A percentile compares a stretch with the other conserved stretches of the same genome.
These are phyloP conservation scores for Sphaerostilbella broomeana DNA, from an alignment of 2,329 filamentous ascomycete genomes.

Conservation along the genomic window DNA sequence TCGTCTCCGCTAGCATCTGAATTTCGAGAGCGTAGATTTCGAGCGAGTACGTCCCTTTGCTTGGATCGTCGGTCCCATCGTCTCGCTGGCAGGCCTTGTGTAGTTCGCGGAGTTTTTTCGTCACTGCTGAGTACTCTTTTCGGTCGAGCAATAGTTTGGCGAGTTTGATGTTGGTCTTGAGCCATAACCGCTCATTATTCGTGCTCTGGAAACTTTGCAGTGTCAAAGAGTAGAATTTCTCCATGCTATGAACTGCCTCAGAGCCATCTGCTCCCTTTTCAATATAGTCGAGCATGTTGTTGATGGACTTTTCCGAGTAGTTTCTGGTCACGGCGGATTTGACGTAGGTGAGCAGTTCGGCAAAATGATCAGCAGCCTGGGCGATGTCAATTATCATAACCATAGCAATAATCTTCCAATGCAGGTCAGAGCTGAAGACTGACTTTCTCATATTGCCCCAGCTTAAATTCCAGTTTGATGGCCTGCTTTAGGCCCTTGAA, in stretches of 20 bases:
- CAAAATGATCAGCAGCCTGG: conserved; percentile 86
- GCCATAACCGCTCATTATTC: conserved; percentile 93
- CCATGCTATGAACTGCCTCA: conserved; percentile 72
- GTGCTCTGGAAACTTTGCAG: conserved; percentile 93
- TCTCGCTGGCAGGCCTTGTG: conserved; percentile 82
- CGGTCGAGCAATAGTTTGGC: conserved; percentile 85
- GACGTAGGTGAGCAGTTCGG: conserved; percentile 92
- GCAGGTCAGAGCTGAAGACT: neutral
- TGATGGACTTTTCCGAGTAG: conserved; percentile 98
- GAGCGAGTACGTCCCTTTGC: conserved; percentile 91
- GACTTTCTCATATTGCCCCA: conserved; percentile 81
- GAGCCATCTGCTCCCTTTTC: conserved; percentile 75
- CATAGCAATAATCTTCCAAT: conserved; percentile 6
- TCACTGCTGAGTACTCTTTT: conserved; percentile 75
- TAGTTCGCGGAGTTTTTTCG: conserved; percentile 78
- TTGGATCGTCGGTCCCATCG: conserved; percentile 84
- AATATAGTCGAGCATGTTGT: conserved; percentile 97
- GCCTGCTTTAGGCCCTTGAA: conserved; percentile 98
- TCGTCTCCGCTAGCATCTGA: conserved; percentile 95
- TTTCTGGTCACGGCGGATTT: conserved; percentile 95
- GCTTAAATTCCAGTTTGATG: conserved; percentile 92
- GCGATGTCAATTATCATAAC: conserved; percentile 11
- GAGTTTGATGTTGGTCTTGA: conserved; percentile 97
- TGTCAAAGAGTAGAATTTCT: conserved; percentile 90
- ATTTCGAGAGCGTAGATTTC: conserved; percentile 97